Evolutionary conservation across 2,329 filamentous ascomycete species (phyloP).

Genomic region (Talaromyces sp.): DNA sequence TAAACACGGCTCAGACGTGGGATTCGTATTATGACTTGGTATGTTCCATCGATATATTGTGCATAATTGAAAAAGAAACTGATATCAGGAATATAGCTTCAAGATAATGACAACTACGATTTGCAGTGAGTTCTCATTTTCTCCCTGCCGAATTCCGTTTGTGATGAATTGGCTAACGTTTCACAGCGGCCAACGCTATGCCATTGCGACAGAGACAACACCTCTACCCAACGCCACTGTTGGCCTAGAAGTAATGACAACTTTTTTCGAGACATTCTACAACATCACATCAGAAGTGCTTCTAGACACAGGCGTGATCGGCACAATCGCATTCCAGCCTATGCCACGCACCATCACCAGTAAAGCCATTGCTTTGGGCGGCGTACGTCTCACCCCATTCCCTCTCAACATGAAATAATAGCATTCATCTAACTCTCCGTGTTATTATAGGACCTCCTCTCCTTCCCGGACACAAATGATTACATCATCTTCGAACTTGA

Average conservation of each 20-base stretch:
- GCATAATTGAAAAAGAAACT: not conserved
- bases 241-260: slow-evolving; percentile 30
- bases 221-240: slow-evolving; percentile 34
- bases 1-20: slow-evolving; percentile 48
- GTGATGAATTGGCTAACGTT: not conserved
- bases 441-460: slow-evolving; percentile 35
- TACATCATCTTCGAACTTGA: slow-evolving; percentile 48
- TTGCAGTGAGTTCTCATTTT: slow-evolving; percentile 22
- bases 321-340: slow-evolving; percentile 38
- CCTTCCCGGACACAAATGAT: slow-evolving; percentile 39
- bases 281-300: slow-evolving; percentile 29
- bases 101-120: slow-evolving; percentile 43
- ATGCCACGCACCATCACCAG: slow-evolving; percentile 33
- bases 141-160: no score
- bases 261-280: slow-evolving; percentile 34
- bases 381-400: slow-evolving; percentile 27
- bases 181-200: slow-evolving; percentile 36
- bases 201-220: slow-evolving; percentile 39
- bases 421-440: not conserved
- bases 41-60: slow-evolving; percentile 20
- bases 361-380: slow-evolving; percentile 34
- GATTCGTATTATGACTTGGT: slow-evolving; percentile 49
- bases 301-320: slow-evolving; percentile 28
- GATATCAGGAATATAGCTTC: slow-evolving; percentile 23
- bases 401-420: not conserved